A percentile compares a stretch with the other conserved stretches of the same genome.
These are phyloP conservation scores for Trichoderma aggressivum DNA, from an alignment of 2,329 filamentous ascomycete genomes.

Conservation along the genomic window DNA sequence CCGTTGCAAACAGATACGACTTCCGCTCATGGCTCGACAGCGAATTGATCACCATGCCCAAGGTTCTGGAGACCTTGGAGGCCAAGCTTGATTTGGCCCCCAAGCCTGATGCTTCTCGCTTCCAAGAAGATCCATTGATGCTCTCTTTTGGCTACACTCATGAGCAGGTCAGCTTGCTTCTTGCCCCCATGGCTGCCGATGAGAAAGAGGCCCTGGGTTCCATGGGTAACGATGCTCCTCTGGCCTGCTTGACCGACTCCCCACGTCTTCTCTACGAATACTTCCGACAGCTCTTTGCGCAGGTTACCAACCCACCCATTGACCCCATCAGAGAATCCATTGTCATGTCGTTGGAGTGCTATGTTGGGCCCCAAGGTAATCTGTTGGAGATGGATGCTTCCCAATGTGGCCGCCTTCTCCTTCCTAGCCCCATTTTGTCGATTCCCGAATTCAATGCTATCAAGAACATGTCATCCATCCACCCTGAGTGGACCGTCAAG, in stretches of 20 bases:
- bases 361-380: slow-evolving; percentile 94
- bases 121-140: slow-evolving; percentile 82
- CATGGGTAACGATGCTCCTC: slow-evolving; percentile 94
- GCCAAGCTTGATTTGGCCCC: slow-evolving; percentile 61
- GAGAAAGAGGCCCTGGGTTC: slow-evolving; percentile 96
- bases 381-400: slow-evolving; percentile 87
- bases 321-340: slow-evolving; percentile 96
- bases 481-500: slow-evolving; percentile 82
- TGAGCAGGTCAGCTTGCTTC: slow-evolving; percentile 87
- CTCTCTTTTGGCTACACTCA: slow-evolving; percentile 91
- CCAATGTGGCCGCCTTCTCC: slow-evolving; percentile 80
- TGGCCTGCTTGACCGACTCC: slow-evolving; percentile 86
- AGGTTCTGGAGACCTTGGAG: slow-evolving; percentile 63
- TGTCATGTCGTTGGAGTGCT: slow-evolving; percentile 96
- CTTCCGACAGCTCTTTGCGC: slow-evolving; percentile 95
- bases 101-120: slow-evolving; percentile 62
- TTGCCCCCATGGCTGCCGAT: slow-evolving; percentile 94
- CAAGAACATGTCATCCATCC: slow-evolving; percentile 68
- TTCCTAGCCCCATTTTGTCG: slow-evolving; percentile 85
- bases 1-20: slow-evolving; percentile 80
- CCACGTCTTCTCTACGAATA: slow-evolving; percentile 91
- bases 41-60: slow-evolving; percentile 77
- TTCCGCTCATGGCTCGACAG: slow-evolving; percentile 86
- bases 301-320: slow-evolving; percentile 97
- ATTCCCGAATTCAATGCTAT: slow-evolving; percentile 88